Percentiles rank a stretch among this genome's conserved stretches.
Conservation (phyloP, 2,329 filamentous ascomycete genomes). For the Ophiognomonia clavigignenti-juglandacearum region DNA sequence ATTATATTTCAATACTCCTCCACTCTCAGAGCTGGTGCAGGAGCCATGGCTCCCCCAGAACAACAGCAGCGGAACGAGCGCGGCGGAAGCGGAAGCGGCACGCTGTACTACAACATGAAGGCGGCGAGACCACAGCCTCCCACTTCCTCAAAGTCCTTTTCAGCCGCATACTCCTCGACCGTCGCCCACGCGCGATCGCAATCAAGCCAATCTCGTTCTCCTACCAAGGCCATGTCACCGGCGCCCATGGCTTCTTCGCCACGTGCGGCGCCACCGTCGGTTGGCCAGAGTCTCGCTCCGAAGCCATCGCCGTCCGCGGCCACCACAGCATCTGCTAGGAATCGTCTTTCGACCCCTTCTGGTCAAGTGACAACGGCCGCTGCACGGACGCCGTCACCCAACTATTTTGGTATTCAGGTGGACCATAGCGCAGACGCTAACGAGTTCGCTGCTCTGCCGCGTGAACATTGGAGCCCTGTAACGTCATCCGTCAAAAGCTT, state of each 20-base stretch:
- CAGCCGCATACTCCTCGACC: slow-evolving; percentile 19
- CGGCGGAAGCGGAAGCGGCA: slow-evolving; percentile 20
- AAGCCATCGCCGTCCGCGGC: slow-evolving; percentile 37
- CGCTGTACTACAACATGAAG: slow-evolving; percentile 43
- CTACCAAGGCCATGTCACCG: slow-evolving; percentile 45
- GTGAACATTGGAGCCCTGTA: slow-evolving; percentile 70
- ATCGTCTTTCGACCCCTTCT: slow-evolving; percentile 7
- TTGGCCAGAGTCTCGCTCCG: slow-evolving; percentile 50
- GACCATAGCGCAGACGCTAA: slow-evolving; percentile 56
- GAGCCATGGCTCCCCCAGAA: slow-evolving; percentile 21
- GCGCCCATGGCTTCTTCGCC: slow-evolving; percentile 49
- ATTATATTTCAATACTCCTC: neutral
- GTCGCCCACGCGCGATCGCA: slow-evolving; percentile 33
- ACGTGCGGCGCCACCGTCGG: slow-evolving; percentile 42
- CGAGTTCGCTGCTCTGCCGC: slow-evolving; percentile 58
- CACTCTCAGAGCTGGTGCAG: neutral
- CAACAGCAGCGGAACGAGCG: slow-evolving; percentile 26
- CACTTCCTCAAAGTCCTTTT: slow-evolving; percentile 26
- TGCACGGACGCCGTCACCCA: slow-evolving; percentile 61
- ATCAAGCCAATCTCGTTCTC: slow-evolving; percentile 34
- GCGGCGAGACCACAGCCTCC: slow-evolving; percentile 34
- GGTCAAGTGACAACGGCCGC: slow-evolving; percentile 27
- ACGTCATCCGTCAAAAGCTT: slow-evolving; percentile 69
- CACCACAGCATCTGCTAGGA: neutral
- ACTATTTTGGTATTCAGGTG: slow-evolving; percentile 78